Conservation (phyloP, 1,284 basidiomycete genomes). For the Papiliotrema terrestris region DNA sequence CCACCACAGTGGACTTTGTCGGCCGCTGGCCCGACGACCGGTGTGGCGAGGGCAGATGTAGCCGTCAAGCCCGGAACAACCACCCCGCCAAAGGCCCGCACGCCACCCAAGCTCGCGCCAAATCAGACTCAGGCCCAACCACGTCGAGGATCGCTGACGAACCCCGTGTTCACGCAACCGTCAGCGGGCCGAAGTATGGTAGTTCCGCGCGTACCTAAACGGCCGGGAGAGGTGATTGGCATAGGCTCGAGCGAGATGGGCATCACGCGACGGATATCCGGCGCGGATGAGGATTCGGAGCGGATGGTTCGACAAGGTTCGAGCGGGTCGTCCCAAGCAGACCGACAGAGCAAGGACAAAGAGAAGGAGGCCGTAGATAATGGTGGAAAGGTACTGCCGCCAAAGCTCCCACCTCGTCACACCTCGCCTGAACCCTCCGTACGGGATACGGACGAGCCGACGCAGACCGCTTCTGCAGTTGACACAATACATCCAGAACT, state of each 20-base stretch:
- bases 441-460: not conserved
- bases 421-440: not conserved
- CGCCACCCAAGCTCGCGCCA: not conserved
- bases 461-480: too few species aligned
- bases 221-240: conserved; percentile 39
- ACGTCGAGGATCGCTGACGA: conserved; percentile 1
- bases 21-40: conserved; percentile 18
- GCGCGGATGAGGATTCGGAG: not conserved
- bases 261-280: conserved; percentile 8
- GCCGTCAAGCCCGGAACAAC: not conserved
- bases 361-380: not conserved
- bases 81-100: not conserved
- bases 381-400: not conserved
- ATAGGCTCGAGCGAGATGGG: conserved; percentile 24
- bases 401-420: not conserved
- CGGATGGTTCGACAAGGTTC: not conserved
- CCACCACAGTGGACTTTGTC: conserved; percentile 20
- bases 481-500: too few species aligned
- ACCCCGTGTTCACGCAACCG: conserved; percentile 29
- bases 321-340: not conserved
- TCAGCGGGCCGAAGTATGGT: conserved; percentile 33
- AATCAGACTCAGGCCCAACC: not conserved
- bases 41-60: conserved; percentile 6
- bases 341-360: not conserved
- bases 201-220: conserved; percentile 40